phyloP scores from a whole-genome alignment of 371 early-diverging fungal genomes.

The Mucor lusitanicus region DNA sequence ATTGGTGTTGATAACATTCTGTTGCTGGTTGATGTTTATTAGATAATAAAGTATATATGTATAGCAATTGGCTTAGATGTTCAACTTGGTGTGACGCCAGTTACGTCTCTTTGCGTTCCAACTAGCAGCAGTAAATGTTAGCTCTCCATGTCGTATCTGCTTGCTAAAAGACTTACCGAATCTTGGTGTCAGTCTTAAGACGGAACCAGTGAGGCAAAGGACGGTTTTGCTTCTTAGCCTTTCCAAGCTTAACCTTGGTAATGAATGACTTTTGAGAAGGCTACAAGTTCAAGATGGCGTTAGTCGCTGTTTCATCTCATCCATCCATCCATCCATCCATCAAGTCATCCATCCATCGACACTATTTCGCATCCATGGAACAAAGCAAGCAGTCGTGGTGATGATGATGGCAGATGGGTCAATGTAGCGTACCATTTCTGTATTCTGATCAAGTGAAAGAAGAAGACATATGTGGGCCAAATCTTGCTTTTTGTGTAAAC shows the following conservation, averaged over 20 bases:
- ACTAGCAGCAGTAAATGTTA: conserved; percentile 32
- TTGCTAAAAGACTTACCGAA: conserved; percentile 57
- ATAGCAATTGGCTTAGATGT: conserved; percentile 65
- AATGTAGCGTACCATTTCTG: conserved; percentile 4
- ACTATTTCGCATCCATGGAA: not conserved
- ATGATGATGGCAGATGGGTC: not conserved
- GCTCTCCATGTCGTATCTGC: no score
- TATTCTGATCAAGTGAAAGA: conserved; percentile 7
- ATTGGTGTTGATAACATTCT: not conserved
- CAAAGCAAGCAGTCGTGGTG: not conserved
- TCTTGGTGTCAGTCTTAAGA: conserved; percentile 93
- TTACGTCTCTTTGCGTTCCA: conserved; percentile 99
- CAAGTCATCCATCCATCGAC: not conserved
- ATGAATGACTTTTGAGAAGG: conserved; percentile 95
- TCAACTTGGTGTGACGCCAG: conserved; percentile 99
- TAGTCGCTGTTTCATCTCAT: not conserved
- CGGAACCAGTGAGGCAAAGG: conserved; percentile 98
- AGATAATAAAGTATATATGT: not conserved
- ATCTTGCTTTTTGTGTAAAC: not conserved
- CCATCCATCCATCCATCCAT: not conserved
- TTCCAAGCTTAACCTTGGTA: conserved; percentile 97
- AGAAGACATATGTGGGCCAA: not conserved
- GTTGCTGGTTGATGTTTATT: not conserved
- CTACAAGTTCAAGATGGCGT: conserved; percentile 38
- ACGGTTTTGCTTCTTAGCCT: conserved; percentile 98